These are phyloP conservation scores for Penicillium sp. DNA, from an alignment of 2,329 filamentous ascomycete species.

Conservation along the genomic window DNA sequence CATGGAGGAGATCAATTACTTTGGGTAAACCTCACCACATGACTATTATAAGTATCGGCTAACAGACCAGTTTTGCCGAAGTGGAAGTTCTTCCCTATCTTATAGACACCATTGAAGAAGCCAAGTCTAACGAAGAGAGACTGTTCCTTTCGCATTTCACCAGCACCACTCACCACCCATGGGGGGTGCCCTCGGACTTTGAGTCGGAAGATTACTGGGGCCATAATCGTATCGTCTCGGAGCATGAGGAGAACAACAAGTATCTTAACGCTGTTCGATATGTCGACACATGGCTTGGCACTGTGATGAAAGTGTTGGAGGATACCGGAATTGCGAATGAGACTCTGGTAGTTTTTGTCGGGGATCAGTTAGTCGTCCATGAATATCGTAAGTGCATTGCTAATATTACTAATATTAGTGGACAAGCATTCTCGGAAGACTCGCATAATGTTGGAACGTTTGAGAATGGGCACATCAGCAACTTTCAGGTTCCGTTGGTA, in stretches of 20 bases:
- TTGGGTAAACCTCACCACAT: conserved; percentile 30
- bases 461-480: conserved; percentile 43
- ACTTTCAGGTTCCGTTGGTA: conserved; percentile 42
- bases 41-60: neutral
- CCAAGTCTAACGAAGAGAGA: conserved; percentile 22
- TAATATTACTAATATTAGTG: too few relatives aligned
- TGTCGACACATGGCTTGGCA: conserved; percentile 37
- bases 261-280: conserved; percentile 43
- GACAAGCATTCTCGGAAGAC: conserved; percentile 43
- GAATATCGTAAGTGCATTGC: too few relatives aligned
- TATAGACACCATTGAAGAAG: conserved; percentile 29
- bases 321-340: conserved; percentile 43
- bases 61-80: conserved; percentile 28
- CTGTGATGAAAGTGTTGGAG: conserved; percentile 39
- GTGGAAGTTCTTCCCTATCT: conserved; percentile 36
- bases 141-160: conserved; percentile 32
- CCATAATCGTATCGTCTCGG: conserved; percentile 16
- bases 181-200: conserved; percentile 32
- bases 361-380: conserved; percentile 32
- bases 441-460: conserved; percentile 36
- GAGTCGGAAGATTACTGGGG: conserved; percentile 25
- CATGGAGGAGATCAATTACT: conserved; percentile 39
- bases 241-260: conserved; percentile 35
- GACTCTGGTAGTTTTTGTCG: conserved; percentile 43
- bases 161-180: conserved; percentile 40